Conservation (phyloP, 2,329 filamentous ascomycete species). For the Aspergillus persii region DNA sequence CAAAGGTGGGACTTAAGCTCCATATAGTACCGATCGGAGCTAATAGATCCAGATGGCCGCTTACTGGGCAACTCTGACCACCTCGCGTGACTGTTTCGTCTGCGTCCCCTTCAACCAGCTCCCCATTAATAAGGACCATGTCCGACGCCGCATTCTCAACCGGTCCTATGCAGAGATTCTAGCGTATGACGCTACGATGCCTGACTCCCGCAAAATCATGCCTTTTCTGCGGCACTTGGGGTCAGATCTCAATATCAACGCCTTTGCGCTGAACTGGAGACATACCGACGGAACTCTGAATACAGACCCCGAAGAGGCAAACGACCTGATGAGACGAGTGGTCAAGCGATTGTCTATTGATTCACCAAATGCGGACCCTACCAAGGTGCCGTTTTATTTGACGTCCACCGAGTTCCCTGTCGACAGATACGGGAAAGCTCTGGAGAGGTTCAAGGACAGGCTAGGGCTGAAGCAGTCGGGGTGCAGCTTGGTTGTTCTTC, state of each 20-base stretch:
- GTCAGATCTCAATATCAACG: conserved; percentile 47
- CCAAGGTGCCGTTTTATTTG: conserved; percentile 43
- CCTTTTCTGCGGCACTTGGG: conserved; percentile 42
- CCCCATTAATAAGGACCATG: not conserved
- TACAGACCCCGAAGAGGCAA: conserved; percentile 48
- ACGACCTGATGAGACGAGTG: conserved; percentile 49
- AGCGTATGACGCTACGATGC: conserved; percentile 1
- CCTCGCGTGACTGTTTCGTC: conserved; percentile 3
- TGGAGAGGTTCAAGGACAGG: not conserved
- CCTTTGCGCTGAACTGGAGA: conserved; percentile 41
- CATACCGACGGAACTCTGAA: conserved; percentile 41
- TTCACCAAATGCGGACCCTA: conserved; percentile 36
- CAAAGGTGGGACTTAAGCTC: conserved; percentile 28
- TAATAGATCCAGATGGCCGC: conserved; percentile 1
- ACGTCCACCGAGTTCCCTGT: conserved; percentile 46
- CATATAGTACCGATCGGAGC: not conserved
- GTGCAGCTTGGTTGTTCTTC: conserved; percentile 42
- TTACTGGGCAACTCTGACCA: not conserved
- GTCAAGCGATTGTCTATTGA: conserved; percentile 45
- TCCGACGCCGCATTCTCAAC: not conserved
- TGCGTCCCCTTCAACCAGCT: conserved; percentile 11
- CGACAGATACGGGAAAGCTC: conserved; percentile 43
- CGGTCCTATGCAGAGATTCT: not conserved
- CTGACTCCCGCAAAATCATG: conserved; percentile 32
- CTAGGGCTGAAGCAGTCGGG: not conserved